These are phyloP conservation scores for Annona cherimola DNA, from an alignment of 164 flowering plant genomes.

Conservation along the genomic window DNA sequence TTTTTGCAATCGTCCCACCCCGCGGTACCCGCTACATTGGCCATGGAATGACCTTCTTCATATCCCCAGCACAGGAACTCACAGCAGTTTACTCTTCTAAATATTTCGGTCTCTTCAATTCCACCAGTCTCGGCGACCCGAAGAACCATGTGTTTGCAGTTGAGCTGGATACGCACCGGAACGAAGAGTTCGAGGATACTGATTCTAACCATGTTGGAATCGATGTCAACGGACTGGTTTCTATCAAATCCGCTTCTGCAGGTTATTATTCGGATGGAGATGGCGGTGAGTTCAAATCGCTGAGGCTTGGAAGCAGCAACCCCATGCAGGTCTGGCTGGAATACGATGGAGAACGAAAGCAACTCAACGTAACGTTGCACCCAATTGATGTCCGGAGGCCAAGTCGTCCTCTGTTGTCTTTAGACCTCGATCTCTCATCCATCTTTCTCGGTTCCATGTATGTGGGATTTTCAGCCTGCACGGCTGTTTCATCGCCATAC, in stretches of 20 bases:
- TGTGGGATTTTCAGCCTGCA: constrained; percentile 63
- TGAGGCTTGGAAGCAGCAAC: background rate
- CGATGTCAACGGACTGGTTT: constrained; percentile 35
- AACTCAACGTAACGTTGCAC: constrained; percentile 8
- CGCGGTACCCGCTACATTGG: background rate
- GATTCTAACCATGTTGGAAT: constrained; percentile 47
- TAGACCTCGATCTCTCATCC: constrained; percentile 7
- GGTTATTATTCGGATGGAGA: background rate
- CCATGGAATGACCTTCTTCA: constrained; percentile 1
- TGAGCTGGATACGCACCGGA: constrained; percentile 32
- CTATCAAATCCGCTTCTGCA: constrained; percentile 27
- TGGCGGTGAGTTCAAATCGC: background rate
- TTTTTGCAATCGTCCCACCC: background rate
- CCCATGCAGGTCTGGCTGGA: constrained; percentile 3
- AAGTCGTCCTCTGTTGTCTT: constrained; percentile 12
- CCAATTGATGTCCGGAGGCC: constrained; percentile 19
- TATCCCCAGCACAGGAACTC: background rate
- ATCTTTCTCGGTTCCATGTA: constrained; percentile 31
- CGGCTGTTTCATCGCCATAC: constrained; percentile 56
- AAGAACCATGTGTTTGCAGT: constrained; percentile 36
- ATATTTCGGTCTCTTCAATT: constrained; percentile 19
- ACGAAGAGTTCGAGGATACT: constrained; percentile 20
- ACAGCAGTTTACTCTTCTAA: background rate
- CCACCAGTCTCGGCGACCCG: constrained; percentile 17
- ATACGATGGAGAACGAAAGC: background rate